Conservation (phyloP, 768 basidiomycete species). For the Podaxis sp. region DNA sequence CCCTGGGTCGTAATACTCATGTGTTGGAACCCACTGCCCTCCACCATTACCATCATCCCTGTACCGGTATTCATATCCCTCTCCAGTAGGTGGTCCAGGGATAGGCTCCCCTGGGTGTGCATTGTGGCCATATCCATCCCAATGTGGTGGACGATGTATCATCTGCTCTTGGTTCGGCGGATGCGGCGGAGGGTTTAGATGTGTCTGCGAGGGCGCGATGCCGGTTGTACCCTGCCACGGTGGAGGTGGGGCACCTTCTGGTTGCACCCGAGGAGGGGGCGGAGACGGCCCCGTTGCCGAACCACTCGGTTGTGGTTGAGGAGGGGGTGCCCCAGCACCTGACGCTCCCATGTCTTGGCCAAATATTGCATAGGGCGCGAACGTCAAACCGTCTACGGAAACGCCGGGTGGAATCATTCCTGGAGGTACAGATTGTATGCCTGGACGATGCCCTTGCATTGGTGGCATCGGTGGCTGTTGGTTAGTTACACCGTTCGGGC, state of each 20-base stretch:
- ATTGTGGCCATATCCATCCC: slow-evolving; percentile 48
- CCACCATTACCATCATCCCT: slow-evolving; percentile 50
- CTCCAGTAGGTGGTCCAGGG: slow-evolving; percentile 42
- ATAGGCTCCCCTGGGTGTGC: slow-evolving; percentile 42
- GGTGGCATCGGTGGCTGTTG: slow-evolving; percentile 15
- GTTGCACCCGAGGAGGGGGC: slow-evolving; percentile 33
- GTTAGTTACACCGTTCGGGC: slow-evolving; percentile 2
- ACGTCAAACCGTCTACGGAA: slow-evolving; percentile 10
- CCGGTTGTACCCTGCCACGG: slow-evolving; percentile 62
- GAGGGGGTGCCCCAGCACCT: slow-evolving; percentile 21
- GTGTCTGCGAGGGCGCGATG: slow-evolving; percentile 67
- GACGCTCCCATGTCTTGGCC: slow-evolving; percentile 9
- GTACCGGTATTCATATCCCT: slow-evolving; percentile 63
- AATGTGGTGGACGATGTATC: slow-evolving; percentile 48
- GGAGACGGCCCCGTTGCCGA: slow-evolving; percentile 11
- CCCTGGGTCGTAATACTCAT: slow-evolving; percentile 56
- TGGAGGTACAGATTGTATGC: slow-evolving; percentile 9
- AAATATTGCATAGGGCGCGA: slow-evolving; percentile 9
- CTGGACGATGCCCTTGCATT: slow-evolving; percentile 16
- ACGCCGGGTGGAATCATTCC: slow-evolving; percentile 11
- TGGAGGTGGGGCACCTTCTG: slow-evolving; percentile 39
- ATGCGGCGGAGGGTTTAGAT: slow-evolving; percentile 44
- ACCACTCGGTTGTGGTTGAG: not conserved
- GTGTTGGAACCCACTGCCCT: slow-evolving; percentile 38
- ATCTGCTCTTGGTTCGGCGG: slow-evolving; percentile 37